A percentile compares a stretch with the other conserved stretches of the same genome.
phyloP scores from a whole-genome alignment of 2,329 filamentous ascomycete genomes.

The Penicillium sp. region DNA sequence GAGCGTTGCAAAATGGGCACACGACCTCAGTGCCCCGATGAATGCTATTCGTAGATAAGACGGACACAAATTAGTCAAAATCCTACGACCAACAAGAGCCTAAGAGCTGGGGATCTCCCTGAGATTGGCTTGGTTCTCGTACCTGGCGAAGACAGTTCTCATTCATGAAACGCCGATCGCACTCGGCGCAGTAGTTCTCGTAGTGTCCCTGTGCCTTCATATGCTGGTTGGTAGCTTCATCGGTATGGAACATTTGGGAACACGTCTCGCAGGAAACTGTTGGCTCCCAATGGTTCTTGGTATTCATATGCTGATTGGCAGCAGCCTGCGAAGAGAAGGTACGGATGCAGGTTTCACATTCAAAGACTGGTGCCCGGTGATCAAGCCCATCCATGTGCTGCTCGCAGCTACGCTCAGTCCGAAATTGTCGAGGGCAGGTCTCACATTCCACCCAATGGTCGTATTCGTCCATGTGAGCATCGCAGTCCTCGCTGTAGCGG shows the following conservation, averaged over 20 bases:
- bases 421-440: neutral
- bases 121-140: neutral
- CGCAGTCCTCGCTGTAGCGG: neutral
- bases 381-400: slow-evolving; percentile 1
- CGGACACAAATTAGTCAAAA: neutral
- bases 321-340: slow-evolving; percentile 14
- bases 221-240: slow-evolving; percentile 22
- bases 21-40: slow-evolving; percentile 49
- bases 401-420: neutral
- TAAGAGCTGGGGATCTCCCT: neutral
- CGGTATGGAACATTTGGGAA: neutral
- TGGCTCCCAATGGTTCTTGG: neutral
- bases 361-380: neutral
- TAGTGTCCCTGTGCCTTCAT: slow-evolving; percentile 25
- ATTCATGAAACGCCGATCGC: slow-evolving; percentile 31
- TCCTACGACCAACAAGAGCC: neutral
- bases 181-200: slow-evolving; percentile 32
- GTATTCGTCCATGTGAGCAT: neutral
- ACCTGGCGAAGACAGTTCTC: slow-evolving; percentile 35
- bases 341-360: slow-evolving; percentile 25
- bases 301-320: slow-evolving; percentile 27
- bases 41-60: slow-evolving; percentile 46
- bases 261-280: neutral
- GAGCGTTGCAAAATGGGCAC: slow-evolving; percentile 57
- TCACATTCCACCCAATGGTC: neutral